Conservation (phyloP, 352 stramenopile species). For the Pythium scleroteichum region DNA sequence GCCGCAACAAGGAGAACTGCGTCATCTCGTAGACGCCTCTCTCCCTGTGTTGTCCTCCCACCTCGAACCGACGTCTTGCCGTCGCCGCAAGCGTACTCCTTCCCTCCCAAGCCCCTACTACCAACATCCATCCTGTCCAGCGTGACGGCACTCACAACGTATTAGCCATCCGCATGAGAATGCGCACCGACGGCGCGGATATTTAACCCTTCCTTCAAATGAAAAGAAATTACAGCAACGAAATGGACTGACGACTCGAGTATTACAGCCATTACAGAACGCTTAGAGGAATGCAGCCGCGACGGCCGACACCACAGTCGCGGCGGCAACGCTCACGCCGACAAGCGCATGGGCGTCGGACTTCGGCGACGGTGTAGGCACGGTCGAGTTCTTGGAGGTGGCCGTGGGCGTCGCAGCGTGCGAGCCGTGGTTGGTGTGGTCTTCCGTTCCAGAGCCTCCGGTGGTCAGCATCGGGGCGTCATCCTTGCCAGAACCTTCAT, state of each 20-base stretch:
- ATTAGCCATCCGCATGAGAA: conserved; percentile 13
- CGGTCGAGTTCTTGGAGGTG: conserved; percentile 5
- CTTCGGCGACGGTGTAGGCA: conserved; percentile 8
- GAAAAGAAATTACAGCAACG: conserved; percentile 4
- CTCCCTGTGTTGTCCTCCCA: not conserved
- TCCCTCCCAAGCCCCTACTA: not conserved
- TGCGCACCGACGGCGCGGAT: conserved; percentile 23
- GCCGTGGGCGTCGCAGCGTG: not conserved
- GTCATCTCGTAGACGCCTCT: conserved; percentile 39
- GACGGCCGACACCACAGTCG: conserved; percentile 1
- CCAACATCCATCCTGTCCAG: conserved; percentile 4
- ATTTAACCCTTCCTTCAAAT: conserved; percentile 22
- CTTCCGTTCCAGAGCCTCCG: not conserved
- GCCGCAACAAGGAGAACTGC: conserved; percentile 83
- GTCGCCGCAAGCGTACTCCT: conserved; percentile 22
- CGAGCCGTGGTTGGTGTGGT: conserved; percentile 1
- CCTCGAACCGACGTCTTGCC: conserved; percentile 20
- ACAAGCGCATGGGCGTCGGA: conserved; percentile 2
- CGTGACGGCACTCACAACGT: not conserved
- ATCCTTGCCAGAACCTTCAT: conserved; percentile 10
- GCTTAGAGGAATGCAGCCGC: conserved; percentile 9
- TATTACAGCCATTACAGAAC: not conserved
- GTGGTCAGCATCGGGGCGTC: conserved; percentile 11
- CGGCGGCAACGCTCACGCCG: conserved; percentile 1
- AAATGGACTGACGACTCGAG: not conserved